Base-by-base conservation (phyloP, 2,329 filamentous ascomycete genomes). In the Cladophialophora carrionii region DNA sequence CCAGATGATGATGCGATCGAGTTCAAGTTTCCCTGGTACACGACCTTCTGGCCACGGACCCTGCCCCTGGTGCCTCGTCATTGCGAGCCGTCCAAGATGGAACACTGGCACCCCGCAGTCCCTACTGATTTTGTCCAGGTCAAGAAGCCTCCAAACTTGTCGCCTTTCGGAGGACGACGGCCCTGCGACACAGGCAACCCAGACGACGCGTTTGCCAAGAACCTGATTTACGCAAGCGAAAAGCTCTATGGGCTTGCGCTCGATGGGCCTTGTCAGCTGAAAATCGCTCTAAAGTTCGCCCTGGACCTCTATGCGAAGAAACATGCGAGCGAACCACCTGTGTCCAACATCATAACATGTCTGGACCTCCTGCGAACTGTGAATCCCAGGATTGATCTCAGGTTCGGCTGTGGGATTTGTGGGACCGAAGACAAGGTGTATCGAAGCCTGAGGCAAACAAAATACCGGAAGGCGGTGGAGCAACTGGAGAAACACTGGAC, bases 31-130 rank as follows among this genome's bases (percentile, higher is more conserved):
- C 72, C 71, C 14, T 76, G 73, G 73, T 72, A 70, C 60, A 70
- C 65, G 3, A 65, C 74, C 17, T 64, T 69, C 17, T 77, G 75
- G 75, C 72, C 75, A 14, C 61, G 64, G 34, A 75, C 73, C 57
- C 63, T 77, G 5, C 75, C 75, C 2, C 70, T 74, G 12, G 68
- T 75, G 7, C 72, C 75, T 5, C 55, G 51, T 3, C 73, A 76
- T 64, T 73, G 74, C 24, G 67, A 71, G 14, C 57, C 71, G 3
- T 71, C 66, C 9, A 46, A 63, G 20, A 43, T 64, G 29, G 70
- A 68, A 20, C 43, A 65, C 14, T 76, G 74, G 74, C 66, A 76
- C 58, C 72, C 72, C 4, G 63, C 72, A 24, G 68, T 69, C 22
- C 54, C 55, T 31, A 55, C 60, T 8, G 59, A 68, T 4, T 73